phyloP scores from a whole-genome alignment of 345 rosid species.

The Orychophragmus violaceus region DNA sequence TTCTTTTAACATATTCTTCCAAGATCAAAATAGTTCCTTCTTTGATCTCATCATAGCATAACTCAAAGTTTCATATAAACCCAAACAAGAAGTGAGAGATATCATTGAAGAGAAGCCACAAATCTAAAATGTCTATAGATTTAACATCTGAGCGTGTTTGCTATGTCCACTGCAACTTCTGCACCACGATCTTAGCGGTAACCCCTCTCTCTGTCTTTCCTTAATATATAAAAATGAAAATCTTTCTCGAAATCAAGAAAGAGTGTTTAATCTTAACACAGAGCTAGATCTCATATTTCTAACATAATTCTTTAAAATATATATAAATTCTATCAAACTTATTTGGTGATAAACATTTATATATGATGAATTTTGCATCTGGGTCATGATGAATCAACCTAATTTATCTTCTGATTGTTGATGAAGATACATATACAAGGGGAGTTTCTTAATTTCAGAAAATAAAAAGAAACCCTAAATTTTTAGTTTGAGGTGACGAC shows the following conservation, averaged over 20 bases:
- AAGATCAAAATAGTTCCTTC: slow-evolving; percentile 16
- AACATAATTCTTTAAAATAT: no score
- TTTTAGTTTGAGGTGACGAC: not conserved
- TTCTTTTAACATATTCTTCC: slow-evolving; percentile 28
- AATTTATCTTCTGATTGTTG: not conserved
- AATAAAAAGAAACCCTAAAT: slow-evolving; percentile 27
- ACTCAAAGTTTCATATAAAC: not conserved
- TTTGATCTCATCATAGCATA: slow-evolving; percentile 22
- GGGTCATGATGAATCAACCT: slow-evolving; percentile 8
- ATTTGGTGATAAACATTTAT: not conserved
- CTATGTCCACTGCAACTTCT: slow-evolving; percentile 96
- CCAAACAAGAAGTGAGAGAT: not conserved
- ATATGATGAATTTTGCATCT: slow-evolving; percentile 14
- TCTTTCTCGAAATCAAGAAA: not conserved
- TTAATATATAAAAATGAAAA: not conserved
- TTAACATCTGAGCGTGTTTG: slow-evolving; percentile 77
- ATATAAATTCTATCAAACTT: slow-evolving; percentile 1
- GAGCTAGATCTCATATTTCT: slow-evolving; percentile 27
- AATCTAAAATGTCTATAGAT: slow-evolving; percentile 54
- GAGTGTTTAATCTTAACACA: not conserved
- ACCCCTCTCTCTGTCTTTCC: slow-evolving; percentile 5
- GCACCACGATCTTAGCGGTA: slow-evolving; percentile 98
- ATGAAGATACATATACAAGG: not conserved
- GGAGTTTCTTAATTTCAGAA: slow-evolving; percentile 13
- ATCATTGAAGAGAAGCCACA: slow-evolving; percentile 2